Conservation (phyloP, 805 yeast species). For the Metschnikowia kunwiensis region DNA sequence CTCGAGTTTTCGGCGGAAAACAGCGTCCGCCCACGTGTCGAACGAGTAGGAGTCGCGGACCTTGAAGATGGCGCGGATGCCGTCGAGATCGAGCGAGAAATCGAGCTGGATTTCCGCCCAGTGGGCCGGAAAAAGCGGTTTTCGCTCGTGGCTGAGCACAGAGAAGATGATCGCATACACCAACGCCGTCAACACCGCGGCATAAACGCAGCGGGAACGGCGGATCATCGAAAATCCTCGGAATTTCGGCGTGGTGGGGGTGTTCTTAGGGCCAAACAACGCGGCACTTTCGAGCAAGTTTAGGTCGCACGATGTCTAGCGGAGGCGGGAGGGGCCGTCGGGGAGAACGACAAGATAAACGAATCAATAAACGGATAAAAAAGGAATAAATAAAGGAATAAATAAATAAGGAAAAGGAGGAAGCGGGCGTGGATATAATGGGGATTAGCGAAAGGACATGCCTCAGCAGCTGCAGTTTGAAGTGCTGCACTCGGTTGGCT, state of each 20-base stretch:
- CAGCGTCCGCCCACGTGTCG: constrained; percentile 11
- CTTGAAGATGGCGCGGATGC: constrained; percentile 2
- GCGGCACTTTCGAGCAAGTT: too few relatives aligned
- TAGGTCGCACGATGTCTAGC: too few relatives aligned
- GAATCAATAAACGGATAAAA: too few relatives aligned
- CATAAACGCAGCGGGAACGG: constrained; percentile 10
- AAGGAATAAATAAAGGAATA: too few relatives aligned
- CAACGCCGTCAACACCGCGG: constrained; percentile 3
- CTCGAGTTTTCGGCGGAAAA: constrained; percentile 5
- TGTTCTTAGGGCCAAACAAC: not conserved
- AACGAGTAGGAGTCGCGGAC: constrained; percentile 7
- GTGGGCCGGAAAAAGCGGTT: constrained; percentile 1
- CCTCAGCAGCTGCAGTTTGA: too few relatives aligned
- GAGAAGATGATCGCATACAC: constrained; percentile 5
- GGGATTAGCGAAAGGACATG: too few relatives aligned
- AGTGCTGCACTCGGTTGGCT: too few relatives aligned
- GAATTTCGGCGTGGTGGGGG: not conserved
- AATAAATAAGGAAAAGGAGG: too few relatives aligned
- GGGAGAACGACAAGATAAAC: too few relatives aligned
- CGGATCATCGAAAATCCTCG: constrained; percentile 5
- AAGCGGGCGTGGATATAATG: too few relatives aligned
- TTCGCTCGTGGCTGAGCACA: constrained; percentile 1
- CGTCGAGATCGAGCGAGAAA: constrained; percentile 5
- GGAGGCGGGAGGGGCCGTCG: too few relatives aligned
- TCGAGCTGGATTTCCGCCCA: constrained; percentile 1